These are phyloP conservation scores for Inosperma sp. DNA, from an alignment of 768 basidiomycete genomes.

Conservation along the genomic window DNA sequence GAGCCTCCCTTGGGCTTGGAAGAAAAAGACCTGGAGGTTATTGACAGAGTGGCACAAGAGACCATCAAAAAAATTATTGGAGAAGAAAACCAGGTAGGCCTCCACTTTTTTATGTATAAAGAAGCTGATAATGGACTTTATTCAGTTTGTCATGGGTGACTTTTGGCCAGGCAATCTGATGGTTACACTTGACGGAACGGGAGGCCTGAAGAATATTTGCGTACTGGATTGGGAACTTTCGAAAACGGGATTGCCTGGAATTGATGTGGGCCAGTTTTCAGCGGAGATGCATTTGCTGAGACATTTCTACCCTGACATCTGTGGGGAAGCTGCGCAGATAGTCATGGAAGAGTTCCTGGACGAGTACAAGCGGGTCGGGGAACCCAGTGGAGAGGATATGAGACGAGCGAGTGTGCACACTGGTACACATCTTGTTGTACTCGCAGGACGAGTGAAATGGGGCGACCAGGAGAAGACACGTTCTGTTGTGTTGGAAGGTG, in stretches of 20 bases:
- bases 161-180: conserved; percentile 72
- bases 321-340: conserved; percentile 31
- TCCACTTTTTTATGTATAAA: neutral
- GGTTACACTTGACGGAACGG: conserved; percentile 33
- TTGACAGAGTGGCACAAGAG: conserved; percentile 23
- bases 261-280: conserved; percentile 62
- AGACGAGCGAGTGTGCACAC: conserved; percentile 41
- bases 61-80: conserved; percentile 22
- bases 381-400: conserved; percentile 28
- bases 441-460: conserved; percentile 50
- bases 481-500: conserved; percentile 47
- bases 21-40: conserved; percentile 30
- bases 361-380: conserved; percentile 35
- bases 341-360: conserved; percentile 43
- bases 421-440: conserved; percentile 52
- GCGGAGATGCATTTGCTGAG: conserved; percentile 53
- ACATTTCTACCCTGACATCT: conserved; percentile 39
- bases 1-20: conserved; percentile 41
- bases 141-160: conserved; percentile 58
- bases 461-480: conserved; percentile 43
- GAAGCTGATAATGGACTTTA: neutral
- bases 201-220: conserved; percentile 37
- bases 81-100: conserved; percentile 28
- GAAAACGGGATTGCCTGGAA: conserved; percentile 51
- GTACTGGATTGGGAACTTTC: conserved; percentile 66